Conservation (phyloP, 495 filamentous ascomycete species). For the Penicillium canariense region DNA sequence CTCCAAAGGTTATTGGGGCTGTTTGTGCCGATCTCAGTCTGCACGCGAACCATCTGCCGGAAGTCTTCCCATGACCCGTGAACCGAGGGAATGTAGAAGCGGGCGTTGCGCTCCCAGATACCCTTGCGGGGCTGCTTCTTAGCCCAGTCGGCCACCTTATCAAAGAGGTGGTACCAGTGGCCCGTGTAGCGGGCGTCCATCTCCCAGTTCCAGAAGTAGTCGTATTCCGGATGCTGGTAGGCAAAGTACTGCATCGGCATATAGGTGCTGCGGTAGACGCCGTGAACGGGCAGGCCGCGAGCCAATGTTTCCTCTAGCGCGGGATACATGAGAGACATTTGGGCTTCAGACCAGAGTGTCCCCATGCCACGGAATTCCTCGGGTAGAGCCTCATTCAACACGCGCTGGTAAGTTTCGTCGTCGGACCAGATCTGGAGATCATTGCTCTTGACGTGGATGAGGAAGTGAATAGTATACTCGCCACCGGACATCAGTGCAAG, state of each 20-base stretch:
- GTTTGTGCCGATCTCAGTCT: conserved; percentile 78
- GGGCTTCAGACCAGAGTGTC: conserved; percentile 86
- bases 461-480: conserved; percentile 62
- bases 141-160: conserved; percentile 71
- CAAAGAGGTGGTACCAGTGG: conserved; percentile 91
- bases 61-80: conserved; percentile 95
- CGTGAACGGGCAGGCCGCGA: conserved; percentile 76
- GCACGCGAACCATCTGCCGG: conserved; percentile 84
- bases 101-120: conserved; percentile 87
- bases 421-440: conserved; percentile 66
- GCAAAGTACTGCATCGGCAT: conserved; percentile 96
- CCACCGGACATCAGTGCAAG: conserved; percentile 60
- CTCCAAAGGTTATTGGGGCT: conserved; percentile 72
- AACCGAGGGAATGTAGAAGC: conserved; percentile 86
- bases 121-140: conserved; percentile 82
- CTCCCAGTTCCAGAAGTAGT: conserved; percentile 98
- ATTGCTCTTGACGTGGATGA: conserved; percentile 65
- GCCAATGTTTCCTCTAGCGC: conserved; percentile 71
- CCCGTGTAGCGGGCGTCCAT: conserved; percentile 96
- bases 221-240: conserved; percentile 86
- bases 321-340: conserved; percentile 87
- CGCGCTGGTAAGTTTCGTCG: conserved; percentile 57
- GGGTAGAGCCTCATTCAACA: conserved; percentile 71
- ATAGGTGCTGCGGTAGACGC: conserved; percentile 84
- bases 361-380: conserved; percentile 85